Evolutionary conservation across 2,329 filamentous ascomycete species (phyloP), one percentile per base, ranked within the genome.

Genomic region (Alternaria sp.): DNA sequence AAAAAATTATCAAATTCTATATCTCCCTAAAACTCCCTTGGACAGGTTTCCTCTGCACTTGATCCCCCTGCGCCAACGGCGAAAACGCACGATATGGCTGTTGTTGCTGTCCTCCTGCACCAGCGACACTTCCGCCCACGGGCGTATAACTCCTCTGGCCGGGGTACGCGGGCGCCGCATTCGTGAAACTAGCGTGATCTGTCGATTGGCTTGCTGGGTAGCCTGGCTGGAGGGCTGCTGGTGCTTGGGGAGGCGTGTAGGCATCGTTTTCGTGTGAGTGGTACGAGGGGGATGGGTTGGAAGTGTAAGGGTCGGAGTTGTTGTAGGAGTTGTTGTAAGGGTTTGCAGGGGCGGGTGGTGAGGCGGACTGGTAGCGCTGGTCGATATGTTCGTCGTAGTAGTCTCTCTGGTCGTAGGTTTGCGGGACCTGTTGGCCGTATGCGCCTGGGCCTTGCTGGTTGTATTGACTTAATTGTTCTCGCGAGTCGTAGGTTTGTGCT

Each of bases 401-500:
- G 34, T 56, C 49, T 49, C 41, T 59, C 32, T 53, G 62, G 41
- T 45, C 58, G 43, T 38, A 38, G 16, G 56, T n/a, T 62, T 55
- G 44, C 28, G 49, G 20, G 18, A 11, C 12, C 10, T 22, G 60
- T 38, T 52, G 58, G 11, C 41, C 52, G 41, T 65, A 62, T 3
- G 51, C n/a, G 7, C 43, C 30, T 12, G 32, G 32, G 32, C 14
- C 14, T 30, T 44, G 54, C 14, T 54, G 57, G 50, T 59, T 63
- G 48, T 70, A 65, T 14, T 55, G 61, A 34, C 57, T 58, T 3
- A 49, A 44, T 9, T 66, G 62, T 32, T 65, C 64, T 32, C 63
- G 67, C 20, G 67, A 64, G 50, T 58, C 49, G 54, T 69, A 65
- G 18, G 61, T 34, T n/a, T 68, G 66, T 14, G 57, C 41, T 27